phyloP scores from a whole-genome alignment of 306 rosid species.

The Lathyrus sativus region DNA sequence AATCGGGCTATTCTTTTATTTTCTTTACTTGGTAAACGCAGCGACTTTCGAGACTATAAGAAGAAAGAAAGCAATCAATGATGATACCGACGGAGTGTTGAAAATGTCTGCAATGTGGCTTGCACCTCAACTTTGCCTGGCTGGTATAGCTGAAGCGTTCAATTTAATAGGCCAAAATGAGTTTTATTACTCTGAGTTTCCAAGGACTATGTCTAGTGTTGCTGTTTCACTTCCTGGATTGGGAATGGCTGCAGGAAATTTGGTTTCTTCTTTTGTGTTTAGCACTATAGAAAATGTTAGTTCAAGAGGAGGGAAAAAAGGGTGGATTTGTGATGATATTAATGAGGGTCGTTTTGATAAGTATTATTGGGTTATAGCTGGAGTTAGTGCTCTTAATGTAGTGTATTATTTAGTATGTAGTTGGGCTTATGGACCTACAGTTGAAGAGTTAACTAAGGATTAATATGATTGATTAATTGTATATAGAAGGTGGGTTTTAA shows the following conservation, averaged over 20 bases:
- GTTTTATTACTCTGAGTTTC: slow-evolving; percentile 68
- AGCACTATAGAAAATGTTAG: slow-evolving; percentile 46
- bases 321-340: slow-evolving; percentile 60
- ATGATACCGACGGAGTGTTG: slow-evolving; percentile 38
- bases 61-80: slow-evolving; percentile 43
- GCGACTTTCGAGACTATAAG: slow-evolving; percentile 51
- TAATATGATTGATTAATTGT: not conserved
- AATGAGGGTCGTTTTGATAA: slow-evolving; percentile 60
- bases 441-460: slow-evolving; percentile 8
- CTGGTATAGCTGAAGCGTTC: slow-evolving; percentile 73
- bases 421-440: slow-evolving; percentile 69
- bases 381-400: slow-evolving; percentile 46
- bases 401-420: slow-evolving; percentile 50
- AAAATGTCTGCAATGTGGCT: slow-evolving; percentile 71
- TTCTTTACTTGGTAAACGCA: slow-evolving; percentile 47
- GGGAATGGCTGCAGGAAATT: slow-evolving; percentile 56
- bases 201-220: slow-evolving; percentile 61
- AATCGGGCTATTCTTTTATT: slow-evolving; percentile 48
- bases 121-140: slow-evolving; percentile 50
- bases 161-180: slow-evolving; percentile 65
- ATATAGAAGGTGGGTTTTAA: not conserved
- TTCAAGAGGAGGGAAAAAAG: slow-evolving; percentile 58
- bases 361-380: slow-evolving; percentile 58
- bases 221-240: slow-evolving; percentile 54
- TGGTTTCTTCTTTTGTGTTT: slow-evolving; percentile 50